Conservation (phyloP, 768 basidiomycete species). For the Cystofilobasidium macerans region DNA sequence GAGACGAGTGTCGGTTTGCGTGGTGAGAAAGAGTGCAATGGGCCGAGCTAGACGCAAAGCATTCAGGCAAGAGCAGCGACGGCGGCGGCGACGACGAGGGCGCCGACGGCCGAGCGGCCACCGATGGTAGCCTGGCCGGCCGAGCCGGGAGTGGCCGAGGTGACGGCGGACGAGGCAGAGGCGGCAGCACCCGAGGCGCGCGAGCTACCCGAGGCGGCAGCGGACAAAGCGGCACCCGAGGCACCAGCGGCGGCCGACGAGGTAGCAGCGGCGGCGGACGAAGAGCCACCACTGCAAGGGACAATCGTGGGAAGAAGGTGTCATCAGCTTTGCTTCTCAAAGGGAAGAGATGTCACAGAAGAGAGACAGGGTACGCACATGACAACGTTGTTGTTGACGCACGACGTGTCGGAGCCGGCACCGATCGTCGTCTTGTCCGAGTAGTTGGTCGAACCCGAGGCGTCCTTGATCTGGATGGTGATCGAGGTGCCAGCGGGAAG, state of each 20-base stretch:
- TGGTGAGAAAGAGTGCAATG: too few relatives aligned
- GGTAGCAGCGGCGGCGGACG: conserved; percentile 15
- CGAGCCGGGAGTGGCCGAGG: background rate
- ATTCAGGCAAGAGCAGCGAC: conserved; percentile 11
- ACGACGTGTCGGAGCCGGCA: conserved; percentile 30
- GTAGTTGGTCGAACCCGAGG: conserved; percentile 32
- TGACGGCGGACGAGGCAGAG: background rate
- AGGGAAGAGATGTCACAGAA: background rate
- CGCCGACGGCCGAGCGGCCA: background rate
- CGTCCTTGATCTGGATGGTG: conserved; percentile 33
- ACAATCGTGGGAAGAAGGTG: background rate
- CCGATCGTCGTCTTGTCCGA: conserved; percentile 30
- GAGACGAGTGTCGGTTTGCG: too few relatives aligned
- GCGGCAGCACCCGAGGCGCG: background rate
- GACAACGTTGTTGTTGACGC: conserved; percentile 24
- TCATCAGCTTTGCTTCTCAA: too few relatives aligned
- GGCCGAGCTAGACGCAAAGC: too few relatives aligned
- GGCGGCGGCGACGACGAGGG: conserved; percentile 5
- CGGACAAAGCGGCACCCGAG: conserved; percentile 12
- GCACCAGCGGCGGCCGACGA: conserved; percentile 11
- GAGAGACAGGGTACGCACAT: background rate
- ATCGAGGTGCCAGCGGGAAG: conserved; percentile 29
- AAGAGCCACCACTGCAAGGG: background rate
- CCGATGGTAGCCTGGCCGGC: too few relatives aligned
- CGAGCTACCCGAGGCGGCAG: background rate